A percentile compares a stretch with the other conserved stretches of the same genome.
These are phyloP conservation scores for Starmerella stellata DNA, from an alignment of 805 yeast species.

Conservation along the genomic window DNA sequence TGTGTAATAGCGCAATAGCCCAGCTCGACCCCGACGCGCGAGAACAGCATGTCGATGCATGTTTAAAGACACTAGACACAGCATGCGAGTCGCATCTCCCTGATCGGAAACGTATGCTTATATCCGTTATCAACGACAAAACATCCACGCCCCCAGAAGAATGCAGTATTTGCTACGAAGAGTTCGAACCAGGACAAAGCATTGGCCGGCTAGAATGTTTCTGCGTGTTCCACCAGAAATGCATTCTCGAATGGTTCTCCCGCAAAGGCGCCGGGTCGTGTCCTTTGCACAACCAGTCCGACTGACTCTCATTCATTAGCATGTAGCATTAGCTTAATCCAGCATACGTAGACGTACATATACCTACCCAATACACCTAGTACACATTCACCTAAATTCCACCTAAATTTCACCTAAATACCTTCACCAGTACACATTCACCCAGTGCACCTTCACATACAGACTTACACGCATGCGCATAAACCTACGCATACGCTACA, in stretches of 20 bases:
- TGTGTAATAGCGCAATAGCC: conserved; percentile 22
- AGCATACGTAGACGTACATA: too few species aligned
- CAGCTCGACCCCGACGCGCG: conserved; percentile 24
- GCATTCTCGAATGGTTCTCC: conserved; percentile 82
- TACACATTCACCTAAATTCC: too few species aligned
- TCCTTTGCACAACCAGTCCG: conserved; percentile 45
- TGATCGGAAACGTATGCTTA: conserved; percentile 66
- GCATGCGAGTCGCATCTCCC: neutral
- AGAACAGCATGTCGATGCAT: conserved; percentile 52
- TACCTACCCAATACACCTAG: too few species aligned
- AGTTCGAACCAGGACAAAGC: conserved; percentile 64
- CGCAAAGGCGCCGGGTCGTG: conserved; percentile 73
- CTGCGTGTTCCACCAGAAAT: conserved; percentile 80
- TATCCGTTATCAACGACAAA: conserved; percentile 27
- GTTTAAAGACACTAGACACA: conserved; percentile 29
- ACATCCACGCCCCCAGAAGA: conserved; percentile 34
- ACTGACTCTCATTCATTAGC: neutral
- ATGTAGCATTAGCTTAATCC: too few species aligned
- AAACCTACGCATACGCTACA: too few species aligned
- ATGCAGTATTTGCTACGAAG: conserved; percentile 89
- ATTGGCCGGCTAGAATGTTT: conserved; percentile 87
- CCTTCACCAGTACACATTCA: too few species aligned
- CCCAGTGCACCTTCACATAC: too few species aligned
- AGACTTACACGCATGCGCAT: too few species aligned
- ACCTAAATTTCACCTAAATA: too few species aligned